Conservation (phyloP, 768 basidiomycete species). For the Phylloporus arenicola region DNA sequence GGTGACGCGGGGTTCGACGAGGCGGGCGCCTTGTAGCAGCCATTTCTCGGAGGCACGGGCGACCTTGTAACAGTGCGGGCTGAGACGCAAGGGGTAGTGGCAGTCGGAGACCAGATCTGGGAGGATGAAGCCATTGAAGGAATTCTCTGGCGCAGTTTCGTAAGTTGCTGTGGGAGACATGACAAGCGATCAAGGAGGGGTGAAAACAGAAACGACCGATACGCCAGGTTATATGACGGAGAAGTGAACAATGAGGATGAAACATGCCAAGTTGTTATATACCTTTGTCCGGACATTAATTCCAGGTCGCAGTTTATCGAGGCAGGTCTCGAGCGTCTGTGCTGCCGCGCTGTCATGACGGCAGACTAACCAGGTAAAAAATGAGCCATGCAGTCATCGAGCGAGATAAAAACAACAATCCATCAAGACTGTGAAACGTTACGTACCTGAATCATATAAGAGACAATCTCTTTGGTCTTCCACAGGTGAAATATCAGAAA, state of each 20-base stretch:
- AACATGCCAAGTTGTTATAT: constrained; percentile 24
- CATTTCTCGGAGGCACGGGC: constrained; percentile 36
- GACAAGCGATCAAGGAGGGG: neutral
- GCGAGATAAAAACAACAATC: neutral
- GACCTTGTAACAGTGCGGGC: constrained; percentile 30
- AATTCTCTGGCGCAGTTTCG: constrained; percentile 6
- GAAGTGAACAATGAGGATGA: constrained; percentile 16
- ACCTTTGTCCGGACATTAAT: constrained; percentile 12
- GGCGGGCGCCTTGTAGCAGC: constrained; percentile 25
- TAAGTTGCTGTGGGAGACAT: constrained; percentile 26
- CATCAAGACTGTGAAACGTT: neutral
- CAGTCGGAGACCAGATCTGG: constrained; percentile 40
- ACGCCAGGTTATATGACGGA: constrained; percentile 13
- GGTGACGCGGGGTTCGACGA: constrained; percentile 29
- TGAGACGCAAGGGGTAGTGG: constrained; percentile 33
- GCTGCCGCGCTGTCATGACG: constrained; percentile 5
- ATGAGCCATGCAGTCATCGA: neutral
- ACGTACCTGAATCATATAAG: neutral
- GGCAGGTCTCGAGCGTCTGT: constrained; percentile 1
- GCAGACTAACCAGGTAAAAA: constrained; percentile 1
- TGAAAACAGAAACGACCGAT: neutral
- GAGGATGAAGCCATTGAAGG: constrained; percentile 29
- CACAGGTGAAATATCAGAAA: neutral
- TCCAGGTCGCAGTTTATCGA: neutral
- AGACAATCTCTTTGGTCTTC: neutral